Percentiles rank a stretch among this genome's conserved stretches.
Evolutionary conservation across 2,329 filamentous ascomycete genomes (phyloP).

Genomic region (Fusarium paranaense): DNA sequence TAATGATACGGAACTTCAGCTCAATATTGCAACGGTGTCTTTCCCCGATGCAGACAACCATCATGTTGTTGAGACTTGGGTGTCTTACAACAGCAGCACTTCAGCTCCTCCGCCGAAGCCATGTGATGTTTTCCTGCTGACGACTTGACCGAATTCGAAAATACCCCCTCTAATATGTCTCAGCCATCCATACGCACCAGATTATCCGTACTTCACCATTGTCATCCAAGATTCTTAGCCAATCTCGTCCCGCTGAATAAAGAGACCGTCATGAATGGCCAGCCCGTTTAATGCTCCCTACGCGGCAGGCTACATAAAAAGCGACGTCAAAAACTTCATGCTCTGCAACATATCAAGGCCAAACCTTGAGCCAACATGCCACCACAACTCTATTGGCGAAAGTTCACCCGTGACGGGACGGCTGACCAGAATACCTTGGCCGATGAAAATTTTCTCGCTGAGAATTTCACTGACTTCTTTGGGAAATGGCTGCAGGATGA

Average conservation of each 20-base stretch:
- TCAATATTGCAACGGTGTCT: not conserved
- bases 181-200: not conserved
- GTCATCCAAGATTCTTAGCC: not conserved
- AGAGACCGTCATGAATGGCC: not conserved
- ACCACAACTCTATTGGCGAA: not conserved
- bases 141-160: not conserved
- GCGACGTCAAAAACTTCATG: not conserved
- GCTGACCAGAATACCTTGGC: not conserved
- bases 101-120: not conserved
- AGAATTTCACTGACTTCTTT: not conserved
- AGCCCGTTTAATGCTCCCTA: not conserved
- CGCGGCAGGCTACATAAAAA: not conserved
- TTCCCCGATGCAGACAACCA: not conserved
- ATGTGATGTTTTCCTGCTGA: not conserved
- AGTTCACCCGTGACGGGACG: not conserved
- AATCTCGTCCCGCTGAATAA: not conserved
- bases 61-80: not conserved
- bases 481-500: not conserved
- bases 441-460: not conserved
- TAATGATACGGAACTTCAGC: not conserved
- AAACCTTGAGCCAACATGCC: not conserved
- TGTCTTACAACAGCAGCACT: not conserved
- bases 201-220: not conserved
- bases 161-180: not conserved
- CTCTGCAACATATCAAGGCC: not conserved